Evolutionary conservation across 1,139 yeast genomes (phyloP), one percentile per base, ranked within the genome.

Genomic region (Taiozyma onychis): DNA sequence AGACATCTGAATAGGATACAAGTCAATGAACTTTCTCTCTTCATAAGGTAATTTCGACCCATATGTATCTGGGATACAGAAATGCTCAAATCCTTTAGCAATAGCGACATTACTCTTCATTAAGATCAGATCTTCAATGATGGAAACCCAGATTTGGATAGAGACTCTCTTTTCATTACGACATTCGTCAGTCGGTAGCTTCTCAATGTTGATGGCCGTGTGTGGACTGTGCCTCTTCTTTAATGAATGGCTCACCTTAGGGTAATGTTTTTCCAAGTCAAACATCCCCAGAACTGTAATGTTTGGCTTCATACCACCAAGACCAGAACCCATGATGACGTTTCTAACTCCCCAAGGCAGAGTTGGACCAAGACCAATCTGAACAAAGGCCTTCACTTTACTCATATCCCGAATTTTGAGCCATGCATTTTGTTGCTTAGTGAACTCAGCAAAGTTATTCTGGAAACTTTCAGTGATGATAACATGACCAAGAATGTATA

Each of bases 221-320:
- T 51, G 56, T 3, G 52, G 32, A 27, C 47, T 46, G 2, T 47
- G 21, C 26, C 37, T 52, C 44, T 44, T 54, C 28, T n/a, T 26
- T 24, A 18, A 10, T 16, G 27, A 26, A 27, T 48, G 49, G 27
- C 50, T 49, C 4, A 45, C 30, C 60, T 56, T 42, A 53, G 67
- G 47, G 27, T 54, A 54, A 45, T 54, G 58, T 14, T 48, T 57
- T n/a, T 54, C 52, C 44, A 81, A 73, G 61, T 90, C 96, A 60
- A 85, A 88, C 61, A 89, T 89, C 0, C 97, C 97, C 46, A 91
- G 58, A 0, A 93, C 96, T 0, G 97, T 89, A 50, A 93, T 90
- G 64, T 93, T 93, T 2, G 99, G 99, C 60, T 81, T 85, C 98
- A 93, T 93, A 14, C 97, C 97, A 6, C 99, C 99, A 22, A 93